Evolutionary conservation across 2,329 filamentous ascomycete genomes (phyloP), one percentile per base, ranked within the genome.

Genomic region (Botrytis hyacinthi): DNA sequence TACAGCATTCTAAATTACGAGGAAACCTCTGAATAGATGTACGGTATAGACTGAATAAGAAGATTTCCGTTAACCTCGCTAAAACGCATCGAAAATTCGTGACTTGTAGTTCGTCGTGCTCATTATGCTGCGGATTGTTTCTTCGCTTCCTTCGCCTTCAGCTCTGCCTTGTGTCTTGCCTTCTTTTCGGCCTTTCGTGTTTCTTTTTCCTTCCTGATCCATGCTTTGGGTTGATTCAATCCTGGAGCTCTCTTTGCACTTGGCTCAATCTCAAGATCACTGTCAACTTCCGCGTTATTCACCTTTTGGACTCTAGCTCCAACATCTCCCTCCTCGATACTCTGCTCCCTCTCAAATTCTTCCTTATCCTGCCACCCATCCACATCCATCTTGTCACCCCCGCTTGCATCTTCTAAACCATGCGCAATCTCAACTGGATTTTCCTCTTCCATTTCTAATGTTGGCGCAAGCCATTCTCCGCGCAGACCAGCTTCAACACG

Each of bases 121-220:
- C 69, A 71, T n/a, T 51, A 74, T 73, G 75, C 76, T 73, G 81
- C 82, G 62, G 67, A 84, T 74, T 81, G 82, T 63, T 84, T 84
- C 78, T 85, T 83, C 78, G 85, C 84, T 80, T 87, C 88, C 84
- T 90, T 90, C 81, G 87, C 89, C 84, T 88, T 89, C 81, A 87
- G 89, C 75, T 86, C 83, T 72, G 86, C 85, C 75, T 86, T 86
- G 79, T 86, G 87, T 75, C 87, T 85, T 67, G 84, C 75, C 66
- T 78, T 81, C 67, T 81, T 81, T 65, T 80, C 81, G 32, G 82
- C 77, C 66, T 82, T 83, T 75, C 82, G 81, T 46, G 81, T 79
- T 44, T 80, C 81, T 73, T 82, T 82, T 59, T 81, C 80, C 61
- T 79, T 77, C 32, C 35, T 61, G 12, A 32, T 29, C 44, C 68